phyloP scores from a whole-genome alignment of 306 rosid species.

The Pyrus bretschneideri region DNA sequence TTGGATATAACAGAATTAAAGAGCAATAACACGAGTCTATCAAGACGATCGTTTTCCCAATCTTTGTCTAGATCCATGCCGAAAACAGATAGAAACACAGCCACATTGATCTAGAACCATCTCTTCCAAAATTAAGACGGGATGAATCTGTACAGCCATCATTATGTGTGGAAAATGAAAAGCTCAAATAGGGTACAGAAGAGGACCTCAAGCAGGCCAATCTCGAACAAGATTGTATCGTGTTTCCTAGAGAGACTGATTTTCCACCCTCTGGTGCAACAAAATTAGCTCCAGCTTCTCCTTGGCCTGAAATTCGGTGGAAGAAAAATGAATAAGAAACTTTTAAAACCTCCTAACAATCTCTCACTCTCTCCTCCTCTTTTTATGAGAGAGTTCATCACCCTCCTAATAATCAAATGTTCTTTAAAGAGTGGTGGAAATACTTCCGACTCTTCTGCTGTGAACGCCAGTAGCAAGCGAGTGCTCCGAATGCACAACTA shows the following conservation, averaged over 20 bases:
- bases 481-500: slow-evolving; percentile 96
- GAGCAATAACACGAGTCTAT: neutral
- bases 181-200: slow-evolving; percentile 22
- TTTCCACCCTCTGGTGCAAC: slow-evolving; percentile 8
- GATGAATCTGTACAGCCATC: slow-evolving; percentile 47
- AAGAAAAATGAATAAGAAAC: slow-evolving; percentile 30
- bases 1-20: neutral
- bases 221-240: slow-evolving; percentile 26
- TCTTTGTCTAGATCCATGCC: slow-evolving; percentile 7
- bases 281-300: slow-evolving; percentile 66
- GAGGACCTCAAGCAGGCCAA: slow-evolving; percentile 30
- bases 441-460: slow-evolving; percentile 99
- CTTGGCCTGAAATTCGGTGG: slow-evolving; percentile 75
- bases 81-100: neutral
- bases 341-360: slow-evolving; percentile 7
- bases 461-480: slow-evolving; percentile 98
- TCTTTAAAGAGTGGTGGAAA: slow-evolving; percentile 88
- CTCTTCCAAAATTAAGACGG: slow-evolving; percentile 23
- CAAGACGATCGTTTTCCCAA: neutral
- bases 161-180: slow-evolving; percentile 14
- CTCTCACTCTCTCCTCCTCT: neutral
- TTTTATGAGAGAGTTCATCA: slow-evolving; percentile 49
- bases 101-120: slow-evolving; percentile 25
- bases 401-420: slow-evolving; percentile 90
- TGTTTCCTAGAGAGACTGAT: slow-evolving; percentile 22